Percentiles rank a stretch among this genome's conserved stretches.
phyloP scores from a whole-genome alignment of 805 yeast species.

The Tetrapisispora nanseiensis region DNA sequence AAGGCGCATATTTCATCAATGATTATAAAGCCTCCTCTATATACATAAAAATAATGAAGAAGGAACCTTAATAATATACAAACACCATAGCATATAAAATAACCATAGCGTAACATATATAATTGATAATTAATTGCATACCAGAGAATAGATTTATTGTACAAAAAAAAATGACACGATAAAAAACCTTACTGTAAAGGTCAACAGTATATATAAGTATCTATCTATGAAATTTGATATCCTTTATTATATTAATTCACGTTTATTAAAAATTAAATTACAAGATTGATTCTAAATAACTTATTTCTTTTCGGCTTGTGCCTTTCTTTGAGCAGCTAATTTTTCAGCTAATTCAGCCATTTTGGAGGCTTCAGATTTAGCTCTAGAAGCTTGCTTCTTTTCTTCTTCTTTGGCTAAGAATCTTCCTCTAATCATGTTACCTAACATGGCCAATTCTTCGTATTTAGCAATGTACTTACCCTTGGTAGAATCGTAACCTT shows the following conservation, averaged over 20 bases:
- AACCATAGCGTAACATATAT: too few relatives aligned
- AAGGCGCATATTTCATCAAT: slow-evolving; percentile 12
- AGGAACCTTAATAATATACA: too few relatives aligned
- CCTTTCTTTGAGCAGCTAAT: slow-evolving; percentile 68
- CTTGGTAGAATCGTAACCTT: slow-evolving; percentile 90
- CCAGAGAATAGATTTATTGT: too few relatives aligned
- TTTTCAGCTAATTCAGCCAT: slow-evolving; percentile 77
- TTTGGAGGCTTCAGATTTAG: slow-evolving; percentile 78
- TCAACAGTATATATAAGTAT: not conserved
- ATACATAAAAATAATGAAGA: not conserved
- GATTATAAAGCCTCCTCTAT: not conserved
- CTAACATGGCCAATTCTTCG: slow-evolving; percentile 89
- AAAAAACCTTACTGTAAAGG: not conserved
- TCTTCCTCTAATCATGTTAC: slow-evolving; percentile 93
- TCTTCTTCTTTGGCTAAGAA: slow-evolving; percentile 89
- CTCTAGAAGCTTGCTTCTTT: slow-evolving; percentile 75
- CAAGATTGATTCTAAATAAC: slow-evolving; percentile 1
- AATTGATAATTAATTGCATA: not conserved
- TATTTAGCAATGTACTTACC: slow-evolving; percentile 94
- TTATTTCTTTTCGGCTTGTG: slow-evolving; percentile 29
- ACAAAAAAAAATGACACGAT: too few relatives aligned
- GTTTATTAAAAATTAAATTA: slow-evolving; percentile 2
- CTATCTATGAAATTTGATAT: not conserved
- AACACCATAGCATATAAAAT: too few relatives aligned
- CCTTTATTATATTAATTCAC: slow-evolving; percentile 1